phyloP scores from a whole-genome alignment of 2,329 filamentous ascomycete genomes.

The Colletotrichum lentis region DNA sequence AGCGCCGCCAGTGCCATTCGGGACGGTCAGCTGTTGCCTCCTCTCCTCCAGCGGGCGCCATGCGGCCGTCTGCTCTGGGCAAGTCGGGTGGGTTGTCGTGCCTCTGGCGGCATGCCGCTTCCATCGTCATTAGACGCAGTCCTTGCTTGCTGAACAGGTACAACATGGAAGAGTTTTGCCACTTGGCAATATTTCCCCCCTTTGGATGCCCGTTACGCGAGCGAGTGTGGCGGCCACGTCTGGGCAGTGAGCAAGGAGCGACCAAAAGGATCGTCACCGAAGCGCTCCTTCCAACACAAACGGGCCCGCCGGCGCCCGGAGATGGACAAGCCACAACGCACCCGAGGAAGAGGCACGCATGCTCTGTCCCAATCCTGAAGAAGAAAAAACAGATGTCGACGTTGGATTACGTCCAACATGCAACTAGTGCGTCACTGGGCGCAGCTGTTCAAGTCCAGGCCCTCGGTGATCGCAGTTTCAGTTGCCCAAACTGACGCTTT shows the following conservation, averaged over 20 bases:
- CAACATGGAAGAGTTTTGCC: slow-evolving; percentile 15
- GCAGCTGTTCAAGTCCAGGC: slow-evolving; percentile 14
- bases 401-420: slow-evolving; percentile 17
- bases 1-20: slow-evolving; percentile 24
- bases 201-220: slow-evolving; percentile 1
- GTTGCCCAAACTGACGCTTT: slow-evolving; percentile 32
- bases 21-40: slow-evolving; percentile 34
- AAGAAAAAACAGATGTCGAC: not conserved
- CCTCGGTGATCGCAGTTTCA: slow-evolving; percentile 25
- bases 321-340: slow-evolving; percentile 23
- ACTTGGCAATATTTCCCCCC: slow-evolving; percentile 14
- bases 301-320: slow-evolving; percentile 18
- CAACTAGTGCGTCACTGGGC: slow-evolving; percentile 32
- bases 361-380: slow-evolving; percentile 14
- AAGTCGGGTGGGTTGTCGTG: slow-evolving; percentile 30
- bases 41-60: slow-evolving; percentile 21
- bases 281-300: slow-evolving; percentile 17
- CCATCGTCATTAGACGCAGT: slow-evolving; percentile 19
- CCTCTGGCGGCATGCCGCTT: slow-evolving; percentile 30
- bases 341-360: slow-evolving; percentile 12
- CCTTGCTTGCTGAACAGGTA: slow-evolving; percentile 19
- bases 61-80: slow-evolving; percentile 35
- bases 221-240: slow-evolving; percentile 6
- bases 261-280: slow-evolving; percentile 15
- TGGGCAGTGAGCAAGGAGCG: slow-evolving; percentile 10